Conservation (phyloP, 176 grass and related monocot species). For the Stipa capillata region DNA sequence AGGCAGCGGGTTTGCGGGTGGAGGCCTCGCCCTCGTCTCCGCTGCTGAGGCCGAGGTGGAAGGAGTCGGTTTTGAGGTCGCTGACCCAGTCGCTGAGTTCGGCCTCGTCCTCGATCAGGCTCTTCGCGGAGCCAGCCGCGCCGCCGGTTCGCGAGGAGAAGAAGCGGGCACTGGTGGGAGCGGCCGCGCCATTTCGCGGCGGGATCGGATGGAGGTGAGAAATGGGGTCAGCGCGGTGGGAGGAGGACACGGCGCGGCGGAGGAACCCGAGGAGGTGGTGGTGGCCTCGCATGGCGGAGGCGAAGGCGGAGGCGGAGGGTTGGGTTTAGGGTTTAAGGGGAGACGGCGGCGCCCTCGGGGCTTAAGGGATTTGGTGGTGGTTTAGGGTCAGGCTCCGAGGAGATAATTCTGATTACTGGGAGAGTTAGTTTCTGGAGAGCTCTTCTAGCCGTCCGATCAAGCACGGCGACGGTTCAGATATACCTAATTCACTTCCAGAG, state of each 20-base stretch:
- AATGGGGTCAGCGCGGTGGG: background rate
- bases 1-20: background rate
- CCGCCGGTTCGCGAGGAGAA: slow-evolving; percentile 37
- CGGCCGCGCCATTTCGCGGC: slow-evolving; percentile 23
- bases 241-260: slow-evolving; percentile 21
- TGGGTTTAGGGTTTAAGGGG: slow-evolving; percentile 51
- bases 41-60: slow-evolving; percentile 48
- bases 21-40: slow-evolving; percentile 42
- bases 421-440: background rate
- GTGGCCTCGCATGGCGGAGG: slow-evolving; percentile 19
- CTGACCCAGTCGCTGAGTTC: slow-evolving; percentile 81
- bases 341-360: background rate
- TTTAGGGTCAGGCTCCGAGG: background rate
- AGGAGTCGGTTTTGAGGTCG: slow-evolving; percentile 62
- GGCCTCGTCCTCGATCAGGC: slow-evolving; percentile 76
- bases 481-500: background rate
- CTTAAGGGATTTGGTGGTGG: background rate
- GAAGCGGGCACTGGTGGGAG: slow-evolving; percentile 10
- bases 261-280: slow-evolving; percentile 11
- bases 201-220: background rate
- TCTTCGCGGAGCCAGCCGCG: slow-evolving; percentile 33
- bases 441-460: background rate
- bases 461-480: background rate
- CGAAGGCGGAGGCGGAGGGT: background rate
- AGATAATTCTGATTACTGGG: background rate